These are phyloP conservation scores for Apiotrichum mycotoxinovorans DNA, from an alignment of 1,284 basidiomycete genomes.

Conservation along the genomic window DNA sequence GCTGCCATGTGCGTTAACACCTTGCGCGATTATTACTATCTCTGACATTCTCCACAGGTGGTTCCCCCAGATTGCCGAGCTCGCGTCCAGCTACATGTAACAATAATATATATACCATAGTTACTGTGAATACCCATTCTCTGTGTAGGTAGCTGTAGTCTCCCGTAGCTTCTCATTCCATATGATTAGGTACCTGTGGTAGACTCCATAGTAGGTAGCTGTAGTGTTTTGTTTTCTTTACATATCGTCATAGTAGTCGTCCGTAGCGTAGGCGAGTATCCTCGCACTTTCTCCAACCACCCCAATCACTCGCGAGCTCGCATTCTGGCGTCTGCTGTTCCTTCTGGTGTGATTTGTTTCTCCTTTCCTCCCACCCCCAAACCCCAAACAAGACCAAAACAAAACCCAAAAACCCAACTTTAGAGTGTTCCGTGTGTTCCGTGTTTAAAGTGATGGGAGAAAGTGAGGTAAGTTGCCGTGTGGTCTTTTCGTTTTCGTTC, in stretches of 20 bases:
- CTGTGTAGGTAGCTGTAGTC: constrained; percentile 1
- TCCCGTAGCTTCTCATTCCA: constrained; percentile 1
- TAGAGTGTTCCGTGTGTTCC: neutral
- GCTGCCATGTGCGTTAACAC: constrained; percentile 37
- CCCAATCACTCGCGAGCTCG: neutral
- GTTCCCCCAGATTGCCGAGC: neutral
- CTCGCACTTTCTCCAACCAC: neutral
- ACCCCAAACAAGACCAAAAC: too few species aligned
- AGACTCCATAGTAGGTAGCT: neutral
- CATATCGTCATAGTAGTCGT: neutral
- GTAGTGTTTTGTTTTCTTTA: neutral
- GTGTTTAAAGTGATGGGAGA: neutral
- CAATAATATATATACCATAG: neutral
- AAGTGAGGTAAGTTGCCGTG: neutral
- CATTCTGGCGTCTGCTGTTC: neutral
- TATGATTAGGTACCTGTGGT: neutral
- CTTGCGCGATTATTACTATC: neutral
- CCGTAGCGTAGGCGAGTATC: neutral
- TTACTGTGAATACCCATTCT: neutral
- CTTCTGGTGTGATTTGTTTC: neutral
- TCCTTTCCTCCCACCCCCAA: neutral
- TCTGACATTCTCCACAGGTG: neutral
- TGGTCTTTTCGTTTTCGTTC: neutral
- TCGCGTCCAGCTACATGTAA: constrained; percentile 4
- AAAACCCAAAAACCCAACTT: too few species aligned